phyloP scores from a whole-genome alignment of 2,329 filamentous ascomycete genomes.

The Claviceps pazoutovae region DNA sequence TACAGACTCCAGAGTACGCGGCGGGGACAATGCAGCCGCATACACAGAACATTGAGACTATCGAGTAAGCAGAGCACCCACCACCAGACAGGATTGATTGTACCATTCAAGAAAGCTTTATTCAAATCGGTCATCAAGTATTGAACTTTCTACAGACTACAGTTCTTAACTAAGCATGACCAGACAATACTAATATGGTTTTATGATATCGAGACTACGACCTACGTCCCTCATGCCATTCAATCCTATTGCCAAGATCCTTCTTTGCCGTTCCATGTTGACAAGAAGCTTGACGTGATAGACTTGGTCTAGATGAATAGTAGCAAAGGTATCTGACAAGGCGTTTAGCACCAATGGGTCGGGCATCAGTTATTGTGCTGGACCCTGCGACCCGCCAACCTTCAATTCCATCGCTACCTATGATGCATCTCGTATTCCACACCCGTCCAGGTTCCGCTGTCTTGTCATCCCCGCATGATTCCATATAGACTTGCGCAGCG shows the following conservation, averaged over 20 bases:
- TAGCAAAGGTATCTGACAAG: constrained; percentile 76
- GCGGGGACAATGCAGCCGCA: too few relatives aligned
- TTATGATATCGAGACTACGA: constrained; percentile 27
- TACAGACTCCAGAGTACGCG: too few relatives aligned
- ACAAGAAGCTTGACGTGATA: constrained; percentile 78
- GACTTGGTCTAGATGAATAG: constrained; percentile 62
- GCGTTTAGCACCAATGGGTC: constrained; percentile 73
- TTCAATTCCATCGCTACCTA: constrained; percentile 40
- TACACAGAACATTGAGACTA: too few relatives aligned
- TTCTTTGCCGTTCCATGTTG: constrained; percentile 88
- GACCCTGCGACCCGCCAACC: constrained; percentile 93
- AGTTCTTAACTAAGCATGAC: too few relatives aligned
- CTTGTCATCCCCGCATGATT: constrained; percentile 80
- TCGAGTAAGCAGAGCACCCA: too few relatives aligned
- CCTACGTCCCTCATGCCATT: constrained; percentile 68
- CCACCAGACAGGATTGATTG: too few relatives aligned
- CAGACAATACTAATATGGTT: too few relatives aligned
- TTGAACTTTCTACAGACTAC: too few relatives aligned
- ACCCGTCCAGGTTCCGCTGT: constrained; percentile 77
- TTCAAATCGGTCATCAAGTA: too few relatives aligned
- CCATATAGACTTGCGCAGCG: constrained; percentile 96
- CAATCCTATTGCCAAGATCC: constrained; percentile 79
- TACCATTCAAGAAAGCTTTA: too few relatives aligned
- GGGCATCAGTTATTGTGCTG: constrained; percentile 60
- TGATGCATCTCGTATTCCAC: constrained; percentile 92